phyloP scores from a whole-genome alignment of 148 eudicot species.

The Rhododendron vialii region DNA sequence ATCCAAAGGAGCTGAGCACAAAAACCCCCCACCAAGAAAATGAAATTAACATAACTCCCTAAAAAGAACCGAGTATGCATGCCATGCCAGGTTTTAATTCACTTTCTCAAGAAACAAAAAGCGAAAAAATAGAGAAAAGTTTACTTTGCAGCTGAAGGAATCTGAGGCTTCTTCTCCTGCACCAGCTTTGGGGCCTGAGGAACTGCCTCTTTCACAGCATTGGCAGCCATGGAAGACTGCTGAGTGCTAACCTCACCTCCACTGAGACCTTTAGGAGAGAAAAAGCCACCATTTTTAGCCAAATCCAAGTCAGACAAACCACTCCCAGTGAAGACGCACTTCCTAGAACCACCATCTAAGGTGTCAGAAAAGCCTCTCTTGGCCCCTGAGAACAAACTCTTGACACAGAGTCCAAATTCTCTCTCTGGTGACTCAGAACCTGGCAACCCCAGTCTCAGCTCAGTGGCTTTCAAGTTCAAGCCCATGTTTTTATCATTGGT shows the following conservation, averaged over 20 bases:
- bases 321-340: slow-evolving; percentile 35
- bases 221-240: slow-evolving; percentile 9
- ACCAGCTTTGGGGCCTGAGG: slow-evolving; percentile 7
- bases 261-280: slow-evolving; percentile 16
- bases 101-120: not conserved
- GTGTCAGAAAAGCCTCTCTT: slow-evolving; percentile 56
- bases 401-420: slow-evolving; percentile 12
- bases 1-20: not conserved
- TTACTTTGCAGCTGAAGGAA: slow-evolving; percentile 46
- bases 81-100: not conserved
- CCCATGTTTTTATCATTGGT: slow-evolving; percentile 16
- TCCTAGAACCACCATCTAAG: slow-evolving; percentile 37
- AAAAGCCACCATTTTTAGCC: slow-evolving; percentile 20
- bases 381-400: slow-evolving; percentile 36
- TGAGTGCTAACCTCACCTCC: slow-evolving; percentile 10
- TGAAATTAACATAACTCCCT: not conserved
- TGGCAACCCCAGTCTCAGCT: slow-evolving; percentile 58
- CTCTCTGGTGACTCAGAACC: slow-evolving; percentile 51
- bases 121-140: not conserved
- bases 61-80: not conserved
- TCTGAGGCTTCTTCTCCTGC: slow-evolving; percentile 31
- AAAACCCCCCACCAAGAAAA: not conserved
- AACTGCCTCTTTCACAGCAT: slow-evolving; percentile 18
- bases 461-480: slow-evolving; percentile 51
- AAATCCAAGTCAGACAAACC: slow-evolving; percentile 30